Conservation (phyloP, 257 asterid genomes). For the Echites panduratus region DNA sequence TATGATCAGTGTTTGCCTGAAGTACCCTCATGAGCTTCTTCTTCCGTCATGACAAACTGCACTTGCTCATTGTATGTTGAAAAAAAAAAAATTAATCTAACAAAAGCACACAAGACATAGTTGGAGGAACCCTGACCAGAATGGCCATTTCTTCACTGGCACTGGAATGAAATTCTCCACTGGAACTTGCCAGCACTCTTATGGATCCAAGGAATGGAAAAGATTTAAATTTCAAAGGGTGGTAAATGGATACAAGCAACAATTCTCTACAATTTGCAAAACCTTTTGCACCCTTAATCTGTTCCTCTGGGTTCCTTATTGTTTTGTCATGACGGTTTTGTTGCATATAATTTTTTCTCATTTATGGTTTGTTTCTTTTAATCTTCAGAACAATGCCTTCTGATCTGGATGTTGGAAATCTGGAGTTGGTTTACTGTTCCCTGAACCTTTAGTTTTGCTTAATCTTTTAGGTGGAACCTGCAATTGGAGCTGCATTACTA, state of each 20-base stretch:
- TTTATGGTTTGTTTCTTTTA: background rate
- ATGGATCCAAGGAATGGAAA: background rate
- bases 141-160: background rate
- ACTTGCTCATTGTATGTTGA: background rate
- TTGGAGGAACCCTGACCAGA: background rate
- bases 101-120: background rate
- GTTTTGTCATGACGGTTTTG: background rate
- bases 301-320: background rate
- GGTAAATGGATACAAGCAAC: background rate
- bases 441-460: background rate
- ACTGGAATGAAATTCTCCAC: background rate
- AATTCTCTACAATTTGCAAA: background rate
- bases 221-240: background rate
- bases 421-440: background rate
- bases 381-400: background rate
- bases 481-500: slow-evolving; percentile 80
- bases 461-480: slow-evolving; percentile 73
- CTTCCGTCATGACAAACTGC: background rate
- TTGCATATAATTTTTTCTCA: background rate
- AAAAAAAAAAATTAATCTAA: background rate
- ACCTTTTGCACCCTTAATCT: background rate
- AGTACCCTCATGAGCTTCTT: background rate
- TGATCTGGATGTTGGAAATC: background rate
- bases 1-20: background rate
- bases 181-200: background rate